Evolutionary conservation across 495 filamentous ascomycete species (phyloP).

Genomic region (Aspergillus hancockii): DNA sequence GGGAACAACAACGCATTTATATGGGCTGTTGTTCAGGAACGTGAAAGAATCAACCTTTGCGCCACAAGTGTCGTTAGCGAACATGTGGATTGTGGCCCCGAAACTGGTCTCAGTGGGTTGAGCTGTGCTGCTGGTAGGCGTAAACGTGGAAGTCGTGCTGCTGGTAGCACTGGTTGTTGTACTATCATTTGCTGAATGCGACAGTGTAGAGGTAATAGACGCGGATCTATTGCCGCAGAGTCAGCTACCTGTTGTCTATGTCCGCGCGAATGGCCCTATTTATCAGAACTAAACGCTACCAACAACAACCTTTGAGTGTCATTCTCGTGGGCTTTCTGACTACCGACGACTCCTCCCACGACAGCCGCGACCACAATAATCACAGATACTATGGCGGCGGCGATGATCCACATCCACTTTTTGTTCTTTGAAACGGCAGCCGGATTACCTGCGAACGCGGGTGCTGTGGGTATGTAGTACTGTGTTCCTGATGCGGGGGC

Average conservation of each 20-base stretch:
- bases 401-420: constrained; percentile 1
- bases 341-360: constrained; percentile 4
- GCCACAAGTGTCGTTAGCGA: background rate
- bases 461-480: background rate
- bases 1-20: background rate
- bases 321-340: background rate
- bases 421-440: background rate
- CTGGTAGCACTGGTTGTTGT: background rate
- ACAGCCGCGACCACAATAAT: constrained; percentile 3
- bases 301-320: background rate
- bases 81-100: background rate
- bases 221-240: too few species aligned
- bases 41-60: background rate
- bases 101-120: background rate
- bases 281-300: too few species aligned
- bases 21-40: background rate
- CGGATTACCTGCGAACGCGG: background rate
- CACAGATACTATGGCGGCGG: background rate
- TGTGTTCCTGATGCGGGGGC: too few species aligned
- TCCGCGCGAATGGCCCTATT: too few species aligned
- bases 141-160: background rate
- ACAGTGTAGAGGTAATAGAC: too few species aligned
- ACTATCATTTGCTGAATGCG: too few species aligned
- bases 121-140: background rate
- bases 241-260: too few species aligned